phyloP scores from a whole-genome alignment of 176 grass and related monocot genomes.

The Juncus effusus region DNA sequence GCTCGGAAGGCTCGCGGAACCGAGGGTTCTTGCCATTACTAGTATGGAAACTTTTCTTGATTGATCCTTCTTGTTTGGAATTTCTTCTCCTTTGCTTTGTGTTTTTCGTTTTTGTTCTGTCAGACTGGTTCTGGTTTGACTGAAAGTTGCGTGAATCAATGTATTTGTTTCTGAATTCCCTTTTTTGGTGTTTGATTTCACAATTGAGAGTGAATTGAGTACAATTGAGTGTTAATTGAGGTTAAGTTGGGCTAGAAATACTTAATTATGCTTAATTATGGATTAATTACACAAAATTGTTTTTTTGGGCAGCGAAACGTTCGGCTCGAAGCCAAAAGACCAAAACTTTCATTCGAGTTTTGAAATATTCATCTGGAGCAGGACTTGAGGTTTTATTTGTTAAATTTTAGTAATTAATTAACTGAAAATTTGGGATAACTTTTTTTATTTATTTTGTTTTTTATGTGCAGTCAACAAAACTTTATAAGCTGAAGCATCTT shows the following conservation, averaged over 20 bases:
- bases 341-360: slow-evolving; percentile 84
- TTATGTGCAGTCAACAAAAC: slow-evolving; percentile 73
- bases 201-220: too few relatives aligned
- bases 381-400: slow-evolving; percentile 85
- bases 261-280: too few relatives aligned
- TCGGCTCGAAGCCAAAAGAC: slow-evolving; percentile 54
- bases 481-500: slow-evolving; percentile 98
- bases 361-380: slow-evolving; percentile 97
- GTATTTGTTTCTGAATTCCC: too few relatives aligned
- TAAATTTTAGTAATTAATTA: slow-evolving; percentile 6
- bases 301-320: slow-evolving; percentile 65
- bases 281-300: neutral
- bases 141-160: too few relatives aligned
- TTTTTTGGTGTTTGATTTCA: too few relatives aligned
- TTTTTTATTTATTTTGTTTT: slow-evolving; percentile 28
- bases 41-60: slow-evolving; percentile 21
- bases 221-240: too few relatives aligned
- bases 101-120: neutral
- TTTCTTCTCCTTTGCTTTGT: neutral
- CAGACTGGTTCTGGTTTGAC: too few relatives aligned
- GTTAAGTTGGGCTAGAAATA: too few relatives aligned
- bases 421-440: neutral
- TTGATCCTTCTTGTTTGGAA: neutral
- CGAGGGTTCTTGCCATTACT: slow-evolving; percentile 80
- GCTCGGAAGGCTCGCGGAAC: slow-evolving; percentile 85